Conservation (phyloP, 2,329 filamentous ascomycete species). For the Madurella mycetomatis region DNA sequence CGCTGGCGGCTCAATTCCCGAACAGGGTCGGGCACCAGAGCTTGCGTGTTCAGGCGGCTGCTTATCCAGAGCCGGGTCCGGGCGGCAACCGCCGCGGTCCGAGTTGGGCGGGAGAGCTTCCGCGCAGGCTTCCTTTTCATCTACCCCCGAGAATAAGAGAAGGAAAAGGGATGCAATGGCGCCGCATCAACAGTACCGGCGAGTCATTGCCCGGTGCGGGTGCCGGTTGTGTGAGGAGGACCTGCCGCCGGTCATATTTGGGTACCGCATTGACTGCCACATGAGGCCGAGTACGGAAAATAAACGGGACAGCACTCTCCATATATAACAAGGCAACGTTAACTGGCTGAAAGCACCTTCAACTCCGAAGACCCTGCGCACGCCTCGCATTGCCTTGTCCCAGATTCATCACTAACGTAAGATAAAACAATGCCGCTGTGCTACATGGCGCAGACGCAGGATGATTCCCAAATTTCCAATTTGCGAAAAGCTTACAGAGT, state of each 20-base stretch:
- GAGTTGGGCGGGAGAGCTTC: too few species aligned
- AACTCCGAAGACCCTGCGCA: background rate
- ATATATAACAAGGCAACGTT: background rate
- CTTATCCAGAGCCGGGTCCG: background rate
- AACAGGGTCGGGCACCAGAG: background rate
- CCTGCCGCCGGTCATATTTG: background rate
- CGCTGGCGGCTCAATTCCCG: too few species aligned
- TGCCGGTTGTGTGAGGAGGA: background rate
- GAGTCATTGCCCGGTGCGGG: background rate
- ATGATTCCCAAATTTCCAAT: too few species aligned
- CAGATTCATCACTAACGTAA: too few species aligned
- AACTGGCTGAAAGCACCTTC: background rate
- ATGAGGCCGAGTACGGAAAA: constrained; percentile 3
- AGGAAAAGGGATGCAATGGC: background rate
- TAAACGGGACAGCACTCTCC: background rate
- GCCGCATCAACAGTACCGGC: background rate
- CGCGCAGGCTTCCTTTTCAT: background rate
- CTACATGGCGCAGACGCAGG: too few species aligned
- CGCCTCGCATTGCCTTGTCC: background rate
- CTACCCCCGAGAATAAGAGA: background rate
- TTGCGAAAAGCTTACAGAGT: too few species aligned
- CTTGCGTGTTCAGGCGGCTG: background rate
- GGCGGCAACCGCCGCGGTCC: too few species aligned
- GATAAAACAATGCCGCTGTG: too few species aligned
- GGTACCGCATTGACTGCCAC: constrained; percentile 13